Conservation (phyloP, 192 early-diverging fungal genomes). For the Phycomyces blakesleeanus region DNA sequence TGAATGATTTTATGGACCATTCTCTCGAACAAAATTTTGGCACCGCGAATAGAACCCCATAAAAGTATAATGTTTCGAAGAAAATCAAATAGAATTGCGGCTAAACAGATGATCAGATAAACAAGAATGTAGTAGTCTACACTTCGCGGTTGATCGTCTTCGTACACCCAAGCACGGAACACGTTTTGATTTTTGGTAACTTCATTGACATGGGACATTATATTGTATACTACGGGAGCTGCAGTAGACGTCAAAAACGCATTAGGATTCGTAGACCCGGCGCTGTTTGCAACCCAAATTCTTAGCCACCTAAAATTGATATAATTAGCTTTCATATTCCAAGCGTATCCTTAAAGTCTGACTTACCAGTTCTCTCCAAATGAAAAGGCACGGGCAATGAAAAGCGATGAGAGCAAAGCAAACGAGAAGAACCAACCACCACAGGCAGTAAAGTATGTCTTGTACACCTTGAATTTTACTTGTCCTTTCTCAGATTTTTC, state of each 20-base stretch:
- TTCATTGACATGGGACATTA: not conserved
- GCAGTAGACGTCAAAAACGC: not conserved
- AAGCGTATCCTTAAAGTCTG: no score
- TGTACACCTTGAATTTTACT: conserved; percentile 70
- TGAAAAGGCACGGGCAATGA: conserved; percentile 34
- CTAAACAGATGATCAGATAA: conserved; percentile 26
- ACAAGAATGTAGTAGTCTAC: conserved; percentile 42
- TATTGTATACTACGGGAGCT: not conserved
- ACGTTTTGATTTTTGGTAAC: not conserved
- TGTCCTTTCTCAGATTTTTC: conserved; percentile 44
- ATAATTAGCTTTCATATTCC: no score
- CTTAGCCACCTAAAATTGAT: conserved; percentile 14
- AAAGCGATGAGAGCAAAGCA: conserved; percentile 34
- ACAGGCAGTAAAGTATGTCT: conserved; percentile 62
- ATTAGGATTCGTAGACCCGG: no score
- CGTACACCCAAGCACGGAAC: conserved; percentile 9
- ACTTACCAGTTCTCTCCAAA: conserved; percentile 39
- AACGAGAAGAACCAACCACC: conserved; percentile 56
- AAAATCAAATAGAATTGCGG: conserved; percentile 32
- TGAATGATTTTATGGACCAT: conserved; percentile 55
- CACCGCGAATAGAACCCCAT: conserved; percentile 53
- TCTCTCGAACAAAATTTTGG: conserved; percentile 47
- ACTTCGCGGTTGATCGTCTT: conserved; percentile 15
- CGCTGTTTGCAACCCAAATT: conserved; percentile 9
- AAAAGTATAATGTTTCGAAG: conserved; percentile 40